Evolutionary conservation across 345 rosid genomes (phyloP).

Genomic region (Zanthoxylum bungeanum): DNA sequence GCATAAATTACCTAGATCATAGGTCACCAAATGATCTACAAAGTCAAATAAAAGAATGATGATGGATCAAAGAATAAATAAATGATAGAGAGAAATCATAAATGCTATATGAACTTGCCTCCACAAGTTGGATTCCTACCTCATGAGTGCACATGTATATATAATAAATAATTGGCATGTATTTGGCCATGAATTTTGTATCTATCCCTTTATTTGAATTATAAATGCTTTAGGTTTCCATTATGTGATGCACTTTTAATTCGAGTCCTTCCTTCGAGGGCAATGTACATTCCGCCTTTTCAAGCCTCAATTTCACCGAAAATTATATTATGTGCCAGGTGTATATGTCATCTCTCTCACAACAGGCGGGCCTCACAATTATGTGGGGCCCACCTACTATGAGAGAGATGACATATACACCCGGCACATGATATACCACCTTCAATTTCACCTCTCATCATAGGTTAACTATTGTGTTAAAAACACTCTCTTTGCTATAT

Average conservation of each 20-base stretch:
- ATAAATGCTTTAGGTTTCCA: slow-evolving; percentile 12
- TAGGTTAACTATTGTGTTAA: no score
- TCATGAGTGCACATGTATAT: not conserved
- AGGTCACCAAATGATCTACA: slow-evolving; percentile 25
- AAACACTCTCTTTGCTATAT: no score
- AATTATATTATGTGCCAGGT: not conserved
- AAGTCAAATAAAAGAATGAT: not conserved
- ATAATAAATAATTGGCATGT: not conserved
- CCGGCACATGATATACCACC: no score
- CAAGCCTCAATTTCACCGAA: not conserved
- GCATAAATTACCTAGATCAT: slow-evolving; percentile 13
- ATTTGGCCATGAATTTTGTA: slow-evolving; percentile 6
- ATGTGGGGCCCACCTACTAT: not conserved
- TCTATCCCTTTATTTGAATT: not conserved
- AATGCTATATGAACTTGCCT: slow-evolving; percentile 11
- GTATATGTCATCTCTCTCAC: not conserved
- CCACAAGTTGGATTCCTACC: slow-evolving; percentile 6
- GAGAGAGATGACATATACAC: no score
- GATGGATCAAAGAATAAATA: not conserved
- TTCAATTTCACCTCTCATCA: no score
- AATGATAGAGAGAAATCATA: not conserved
- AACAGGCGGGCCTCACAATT: not conserved
- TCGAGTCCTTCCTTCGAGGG: slow-evolving; percentile 22
- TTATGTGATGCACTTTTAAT: not conserved
- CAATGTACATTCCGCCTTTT: not conserved